Conservation (phyloP, 208 protist species). For the Jaenimonas drosophilae region DNA sequence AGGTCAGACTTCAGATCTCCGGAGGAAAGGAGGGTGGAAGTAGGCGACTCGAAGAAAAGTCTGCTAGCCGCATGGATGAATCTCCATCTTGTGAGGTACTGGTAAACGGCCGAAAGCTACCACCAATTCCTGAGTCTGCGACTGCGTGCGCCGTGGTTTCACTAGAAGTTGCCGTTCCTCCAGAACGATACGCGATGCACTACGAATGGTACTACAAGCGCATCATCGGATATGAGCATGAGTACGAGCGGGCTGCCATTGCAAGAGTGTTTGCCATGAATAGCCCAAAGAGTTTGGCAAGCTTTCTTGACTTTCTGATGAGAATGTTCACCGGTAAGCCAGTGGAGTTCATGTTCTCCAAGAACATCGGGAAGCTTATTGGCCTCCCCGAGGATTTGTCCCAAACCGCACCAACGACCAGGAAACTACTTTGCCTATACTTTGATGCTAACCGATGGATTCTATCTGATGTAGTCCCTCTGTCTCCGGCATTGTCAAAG, state of each 20-base stretch:
- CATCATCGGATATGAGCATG: constrained; percentile 45
- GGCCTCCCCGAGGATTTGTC: constrained; percentile 44
- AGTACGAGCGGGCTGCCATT: constrained; percentile 65
- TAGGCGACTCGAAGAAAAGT: no score
- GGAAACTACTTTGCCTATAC: constrained; percentile 72
- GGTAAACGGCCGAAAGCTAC: constrained; percentile 22
- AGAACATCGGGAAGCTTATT: constrained; percentile 28
- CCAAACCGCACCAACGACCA: constrained; percentile 36
- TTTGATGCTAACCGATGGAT: constrained; percentile 55
- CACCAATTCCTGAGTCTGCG: constrained; percentile 34
- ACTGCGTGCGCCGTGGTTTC: constrained; percentile 40
- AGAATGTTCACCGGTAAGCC: constrained; percentile 53
- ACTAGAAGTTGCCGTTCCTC: constrained; percentile 69
- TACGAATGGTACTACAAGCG: constrained; percentile 84
- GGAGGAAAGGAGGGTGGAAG: background rate
- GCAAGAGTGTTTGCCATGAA: constrained; percentile 54
- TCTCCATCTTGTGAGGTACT: constrained; percentile 10
- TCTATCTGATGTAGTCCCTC: constrained; percentile 48
- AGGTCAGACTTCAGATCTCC: background rate
- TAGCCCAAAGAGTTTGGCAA: constrained; percentile 23
- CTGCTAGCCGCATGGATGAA: no score
- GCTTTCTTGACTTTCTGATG: constrained; percentile 49
- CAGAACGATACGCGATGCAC: constrained; percentile 35
- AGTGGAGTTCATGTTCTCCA: constrained; percentile 47
- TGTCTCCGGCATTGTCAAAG: no score